Conservation (phyloP, 106 monocot species). For the Apostasia shenzhenica region DNA sequence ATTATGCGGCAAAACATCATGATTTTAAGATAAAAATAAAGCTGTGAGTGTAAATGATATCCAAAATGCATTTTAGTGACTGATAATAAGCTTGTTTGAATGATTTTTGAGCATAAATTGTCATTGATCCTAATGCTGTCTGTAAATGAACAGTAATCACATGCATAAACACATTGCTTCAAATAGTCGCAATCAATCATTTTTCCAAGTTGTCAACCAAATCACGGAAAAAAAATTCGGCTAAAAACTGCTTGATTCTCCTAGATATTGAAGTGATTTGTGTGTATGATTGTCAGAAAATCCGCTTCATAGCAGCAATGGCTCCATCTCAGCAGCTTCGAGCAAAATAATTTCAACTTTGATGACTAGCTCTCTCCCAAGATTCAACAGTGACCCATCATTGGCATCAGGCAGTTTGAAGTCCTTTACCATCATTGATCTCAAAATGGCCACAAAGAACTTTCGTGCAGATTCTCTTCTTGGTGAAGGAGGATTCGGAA, state of each 20-base stretch:
- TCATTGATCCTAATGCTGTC: too few relatives aligned
- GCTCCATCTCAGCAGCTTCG: conserved; percentile 18
- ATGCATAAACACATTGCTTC: too few relatives aligned
- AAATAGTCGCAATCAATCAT: too few relatives aligned
- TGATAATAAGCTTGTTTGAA: too few relatives aligned
- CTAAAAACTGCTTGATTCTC: neutral
- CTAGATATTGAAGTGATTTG: neutral
- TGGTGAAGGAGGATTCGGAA: conserved; percentile 89
- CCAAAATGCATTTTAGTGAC: too few relatives aligned
- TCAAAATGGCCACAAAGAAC: conserved; percentile 68
- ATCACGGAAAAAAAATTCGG: too few relatives aligned
- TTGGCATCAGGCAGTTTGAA: conserved; percentile 23
- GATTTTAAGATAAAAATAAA: too few relatives aligned
- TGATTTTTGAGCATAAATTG: too few relatives aligned
- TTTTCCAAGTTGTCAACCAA: too few relatives aligned
- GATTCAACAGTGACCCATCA: conserved; percentile 18
- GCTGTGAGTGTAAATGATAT: too few relatives aligned
- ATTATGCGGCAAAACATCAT: too few relatives aligned
- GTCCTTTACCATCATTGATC: conserved; percentile 63
- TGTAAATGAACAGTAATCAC: too few relatives aligned
- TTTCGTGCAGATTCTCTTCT: conserved; percentile 70
- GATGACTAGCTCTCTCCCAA: conserved; percentile 9
- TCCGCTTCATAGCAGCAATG: conserved; percentile 10
- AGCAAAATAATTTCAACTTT: conserved; percentile 6
- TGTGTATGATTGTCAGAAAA: conserved; percentile 8